Evolutionary conservation across 768 basidiomycete genomes (phyloP).

Genomic region (Pisolithus orientalis): DNA sequence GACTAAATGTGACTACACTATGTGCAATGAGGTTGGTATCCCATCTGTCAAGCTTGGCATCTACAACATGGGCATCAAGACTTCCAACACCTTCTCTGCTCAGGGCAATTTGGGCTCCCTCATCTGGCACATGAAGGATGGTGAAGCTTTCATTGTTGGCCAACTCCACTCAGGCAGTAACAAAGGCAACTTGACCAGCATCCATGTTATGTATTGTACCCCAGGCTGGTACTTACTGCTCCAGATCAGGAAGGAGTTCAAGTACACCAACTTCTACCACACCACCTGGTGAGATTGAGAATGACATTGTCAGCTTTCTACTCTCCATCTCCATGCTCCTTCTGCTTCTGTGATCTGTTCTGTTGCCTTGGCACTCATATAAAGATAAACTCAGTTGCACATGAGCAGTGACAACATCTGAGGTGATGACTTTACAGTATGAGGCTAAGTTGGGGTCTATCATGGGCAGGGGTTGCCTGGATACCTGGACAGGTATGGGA

Average conservation of each 20-base stretch:
- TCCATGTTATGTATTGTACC: slow-evolving; percentile 26
- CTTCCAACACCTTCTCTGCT: slow-evolving; percentile 18
- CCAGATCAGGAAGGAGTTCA: slow-evolving; percentile 20
- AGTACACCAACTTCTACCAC: slow-evolving; percentile 22
- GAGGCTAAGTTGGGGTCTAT: no score
- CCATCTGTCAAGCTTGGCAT: slow-evolving; percentile 17
- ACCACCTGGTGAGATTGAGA: slow-evolving; percentile 15
- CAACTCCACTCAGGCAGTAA: slow-evolving; percentile 23
- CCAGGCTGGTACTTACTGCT: slow-evolving; percentile 26
- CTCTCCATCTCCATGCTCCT: no score
- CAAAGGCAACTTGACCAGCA: slow-evolving; percentile 22
- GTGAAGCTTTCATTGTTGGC: slow-evolving; percentile 21
- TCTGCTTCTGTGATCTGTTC: no score
- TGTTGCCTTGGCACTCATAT: no score
- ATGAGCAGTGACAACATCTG: no score
- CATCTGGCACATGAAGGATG: slow-evolving; percentile 14
- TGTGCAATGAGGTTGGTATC: no score
- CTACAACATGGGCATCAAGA: slow-evolving; percentile 20
- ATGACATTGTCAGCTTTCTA: no score
- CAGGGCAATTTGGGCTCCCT: slow-evolving; percentile 31
- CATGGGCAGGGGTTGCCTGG: no score
- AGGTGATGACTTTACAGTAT: no score
- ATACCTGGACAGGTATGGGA: no score
- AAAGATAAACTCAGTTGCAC: no score
- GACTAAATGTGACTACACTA: no score